These are phyloP conservation scores for Panus rudis DNA, from an alignment of 768 basidiomycete species.

Conservation along the genomic window DNA sequence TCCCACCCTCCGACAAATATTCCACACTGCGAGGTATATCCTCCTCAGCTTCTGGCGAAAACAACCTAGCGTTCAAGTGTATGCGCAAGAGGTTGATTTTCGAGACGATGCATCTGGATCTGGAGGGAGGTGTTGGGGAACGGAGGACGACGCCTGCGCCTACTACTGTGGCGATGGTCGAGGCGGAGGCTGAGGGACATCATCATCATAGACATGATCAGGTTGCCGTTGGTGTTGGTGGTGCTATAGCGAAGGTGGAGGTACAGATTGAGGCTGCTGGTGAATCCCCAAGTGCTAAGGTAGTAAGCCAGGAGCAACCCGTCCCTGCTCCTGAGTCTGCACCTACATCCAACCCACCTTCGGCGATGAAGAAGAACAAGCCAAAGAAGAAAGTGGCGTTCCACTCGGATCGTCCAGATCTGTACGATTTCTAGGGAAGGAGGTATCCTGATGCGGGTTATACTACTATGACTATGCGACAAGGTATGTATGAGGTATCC, in stretches of 20 bases:
- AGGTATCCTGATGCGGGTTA: too few relatives aligned
- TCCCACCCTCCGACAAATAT: slow-evolving; percentile 74
- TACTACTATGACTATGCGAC: too few relatives aligned
- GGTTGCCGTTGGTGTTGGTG: slow-evolving; percentile 9
- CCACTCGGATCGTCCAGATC: slow-evolving; percentile 54
- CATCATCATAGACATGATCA: slow-evolving; percentile 11
- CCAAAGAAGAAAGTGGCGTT: slow-evolving; percentile 67
- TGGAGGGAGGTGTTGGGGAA: slow-evolving; percentile 80
- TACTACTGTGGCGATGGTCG: slow-evolving; percentile 17
- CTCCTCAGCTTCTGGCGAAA: slow-evolving; percentile 77
- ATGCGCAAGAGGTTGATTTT: slow-evolving; percentile 82
- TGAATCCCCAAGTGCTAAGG: slow-evolving; percentile 4
- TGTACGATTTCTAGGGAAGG: slow-evolving; percentile 61
- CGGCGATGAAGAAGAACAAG: slow-evolving; percentile 40
- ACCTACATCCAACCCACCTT: slow-evolving; percentile 5
- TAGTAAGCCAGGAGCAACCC: slow-evolving; percentile 4
- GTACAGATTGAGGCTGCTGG: slow-evolving; percentile 14
- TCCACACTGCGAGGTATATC: slow-evolving; percentile 80
- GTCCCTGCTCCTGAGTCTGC: not conserved
- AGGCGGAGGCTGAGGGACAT: slow-evolving; percentile 11
- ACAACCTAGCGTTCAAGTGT: slow-evolving; percentile 92
- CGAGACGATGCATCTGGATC: slow-evolving; percentile 85
- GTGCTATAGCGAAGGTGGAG: slow-evolving; percentile 37
- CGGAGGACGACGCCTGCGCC: slow-evolving; percentile 54
- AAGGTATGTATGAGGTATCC: too few relatives aligned